Base-by-base conservation (phyloP, 768 basidiomycete genomes). In the Mycena rebaudengoi region DNA sequence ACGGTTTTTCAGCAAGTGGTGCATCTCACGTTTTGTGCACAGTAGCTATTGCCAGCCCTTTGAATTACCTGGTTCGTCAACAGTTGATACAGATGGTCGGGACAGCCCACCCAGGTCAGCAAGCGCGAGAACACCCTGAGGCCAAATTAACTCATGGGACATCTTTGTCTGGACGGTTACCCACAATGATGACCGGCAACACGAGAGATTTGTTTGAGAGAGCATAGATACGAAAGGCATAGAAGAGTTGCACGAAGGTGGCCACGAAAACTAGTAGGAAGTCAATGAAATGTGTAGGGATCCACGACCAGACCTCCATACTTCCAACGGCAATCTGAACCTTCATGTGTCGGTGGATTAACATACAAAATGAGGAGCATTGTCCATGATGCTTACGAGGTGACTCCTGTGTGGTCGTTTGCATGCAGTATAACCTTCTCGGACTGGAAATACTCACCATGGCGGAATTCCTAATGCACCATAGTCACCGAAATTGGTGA, bases 401-500 rank as follows among this genome's bases (percentile, higher is more conserved):
- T 37, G 35, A 52, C 50, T 26, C 50, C 50, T 52, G 50, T 26
- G 21, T 52, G 50, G 50, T 52, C 18, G 29, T 32, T 30, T 52
- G 35, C 50, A 52, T 37, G 50, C 50, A 52, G 35, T 14, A 33
- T 52, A 49, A 33, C 25, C 29, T 52, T 39, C 50, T 52, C 3
- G 14, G 50, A 39, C 23, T 30, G 41, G 53, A 54, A 5, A 40
- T 7, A 40, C 56, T 58, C 56, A 58, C 56, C 56, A 58, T 3
- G 56, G 56, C 35, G 46, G 10, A 7, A 6, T 49, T 58, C 35
- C 45, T 37, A 58, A 30, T 40, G 26, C 25, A 20, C 20, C 45
- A 40, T 58, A 58, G 28, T 58, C 56, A 11, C 56, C 56, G 45
- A 58, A 58, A 49, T 58, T 48, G 44, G 23, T 58, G 46, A 58